Evolutionary conservation across 768 basidiomycete species (phyloP).

Genomic region (Roridomyces roridus): DNA sequence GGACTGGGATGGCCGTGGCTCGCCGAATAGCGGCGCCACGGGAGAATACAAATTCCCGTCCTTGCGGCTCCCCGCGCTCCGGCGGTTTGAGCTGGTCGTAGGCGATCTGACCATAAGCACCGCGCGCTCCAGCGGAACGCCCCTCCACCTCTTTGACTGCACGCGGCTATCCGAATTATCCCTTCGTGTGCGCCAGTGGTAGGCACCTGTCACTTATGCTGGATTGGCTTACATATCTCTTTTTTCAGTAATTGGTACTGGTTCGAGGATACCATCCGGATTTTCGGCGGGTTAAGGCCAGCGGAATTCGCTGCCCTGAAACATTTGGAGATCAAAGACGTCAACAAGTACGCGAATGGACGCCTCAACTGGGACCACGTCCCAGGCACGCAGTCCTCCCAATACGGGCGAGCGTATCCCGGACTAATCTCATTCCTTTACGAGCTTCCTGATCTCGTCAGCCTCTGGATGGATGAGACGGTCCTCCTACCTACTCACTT

Average conservation of each 20-base stretch:
- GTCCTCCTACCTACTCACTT: too few species aligned
- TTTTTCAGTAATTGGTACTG: not conserved
- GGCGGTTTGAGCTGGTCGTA: slow-evolving; percentile 24
- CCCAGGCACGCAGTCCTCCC: slow-evolving; percentile 1
- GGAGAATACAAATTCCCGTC: slow-evolving; percentile 12
- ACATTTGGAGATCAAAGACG: slow-evolving; percentile 26
- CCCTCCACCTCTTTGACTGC: slow-evolving; percentile 25
- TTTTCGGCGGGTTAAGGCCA: slow-evolving; percentile 17
- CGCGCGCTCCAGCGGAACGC: slow-evolving; percentile 12
- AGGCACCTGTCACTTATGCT: too few species aligned
- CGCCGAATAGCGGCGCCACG: slow-evolving; percentile 23
- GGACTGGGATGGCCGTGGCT: slow-evolving; percentile 26
- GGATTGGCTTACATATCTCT: not conserved
- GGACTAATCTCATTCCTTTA: slow-evolving; percentile 21
- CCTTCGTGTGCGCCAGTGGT: slow-evolving; percentile 24
- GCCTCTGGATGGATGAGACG: slow-evolving; percentile 31
- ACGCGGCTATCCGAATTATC: slow-evolving; percentile 16
- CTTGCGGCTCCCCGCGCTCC: slow-evolving; percentile 26
- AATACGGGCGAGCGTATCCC: slow-evolving; percentile 16
- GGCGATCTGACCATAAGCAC: slow-evolving; percentile 20
- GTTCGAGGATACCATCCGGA: not conserved
- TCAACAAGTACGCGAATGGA: not conserved
- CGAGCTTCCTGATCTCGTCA: slow-evolving; percentile 18
- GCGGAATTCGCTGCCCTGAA: slow-evolving; percentile 11
- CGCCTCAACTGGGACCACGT: slow-evolving; percentile 20